Evolutionary conservation across 176 grass and related monocot genomes (phyloP).

Genomic region (Lolium perenne): DNA sequence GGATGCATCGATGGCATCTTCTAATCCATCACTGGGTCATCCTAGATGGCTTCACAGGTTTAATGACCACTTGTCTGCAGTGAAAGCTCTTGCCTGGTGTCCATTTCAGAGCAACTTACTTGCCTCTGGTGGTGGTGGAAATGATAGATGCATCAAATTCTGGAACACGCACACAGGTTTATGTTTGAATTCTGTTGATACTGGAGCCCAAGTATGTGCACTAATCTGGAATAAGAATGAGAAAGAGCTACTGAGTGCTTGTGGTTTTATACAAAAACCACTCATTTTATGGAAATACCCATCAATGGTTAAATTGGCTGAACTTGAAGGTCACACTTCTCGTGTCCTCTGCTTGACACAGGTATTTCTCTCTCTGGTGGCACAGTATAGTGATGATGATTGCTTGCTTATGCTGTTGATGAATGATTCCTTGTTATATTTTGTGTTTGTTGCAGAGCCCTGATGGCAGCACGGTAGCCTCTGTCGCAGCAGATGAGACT

Average conservation of each 20-base stretch:
- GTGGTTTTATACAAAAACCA: constrained; percentile 51
- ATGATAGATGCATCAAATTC: constrained; percentile 61
- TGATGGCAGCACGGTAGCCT: constrained; percentile 61
- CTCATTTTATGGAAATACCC: constrained; percentile 66
- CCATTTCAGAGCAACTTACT: constrained; percentile 74
- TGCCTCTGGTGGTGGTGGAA: constrained; percentile 61
- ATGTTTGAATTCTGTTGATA: constrained; percentile 61
- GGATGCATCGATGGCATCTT: constrained; percentile 57
- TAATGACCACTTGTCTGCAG: constrained; percentile 48
- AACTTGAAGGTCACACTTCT: constrained; percentile 59
- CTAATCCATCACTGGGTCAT: constrained; percentile 15
- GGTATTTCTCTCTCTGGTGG: constrained; percentile 37
- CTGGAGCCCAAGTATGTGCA: constrained; percentile 63
- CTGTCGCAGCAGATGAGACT: constrained; percentile 59
- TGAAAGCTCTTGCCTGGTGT: constrained; percentile 80
- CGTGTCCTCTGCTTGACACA: constrained; percentile 68
- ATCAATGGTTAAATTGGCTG: constrained; percentile 59
- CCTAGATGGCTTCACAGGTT: constrained; percentile 57
- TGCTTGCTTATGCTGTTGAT: constrained; percentile 29
- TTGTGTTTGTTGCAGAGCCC: constrained; percentile 55
- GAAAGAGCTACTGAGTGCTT: constrained; percentile 58
- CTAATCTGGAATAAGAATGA: constrained; percentile 73
- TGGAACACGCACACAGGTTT: constrained; percentile 62
- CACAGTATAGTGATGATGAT: constrained; percentile 15
- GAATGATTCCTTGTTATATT: constrained; percentile 4